Conservation (phyloP, 768 basidiomycete genomes). For the Suillus spraguei region DNA sequence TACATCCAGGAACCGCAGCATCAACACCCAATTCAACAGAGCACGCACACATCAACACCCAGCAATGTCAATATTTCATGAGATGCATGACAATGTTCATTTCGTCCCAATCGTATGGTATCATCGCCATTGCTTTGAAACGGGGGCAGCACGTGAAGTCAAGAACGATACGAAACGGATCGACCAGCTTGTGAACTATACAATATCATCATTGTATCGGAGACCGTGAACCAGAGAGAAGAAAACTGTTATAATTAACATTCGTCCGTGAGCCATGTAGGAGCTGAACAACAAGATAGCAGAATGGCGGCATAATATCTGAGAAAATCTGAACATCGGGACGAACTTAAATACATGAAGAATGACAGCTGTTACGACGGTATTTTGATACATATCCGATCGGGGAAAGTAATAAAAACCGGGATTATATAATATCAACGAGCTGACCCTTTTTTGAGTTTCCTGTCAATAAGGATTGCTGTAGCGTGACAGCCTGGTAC, state of each 20-base stretch:
- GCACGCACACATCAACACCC: background rate
- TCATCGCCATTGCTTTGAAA: background rate
- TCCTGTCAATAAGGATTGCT: background rate
- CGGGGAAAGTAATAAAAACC: background rate
- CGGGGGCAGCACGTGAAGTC: background rate
- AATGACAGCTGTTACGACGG: background rate
- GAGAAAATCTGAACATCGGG: background rate
- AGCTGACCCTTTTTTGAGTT: background rate
- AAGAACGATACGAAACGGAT: background rate
- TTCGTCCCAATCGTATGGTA: background rate
- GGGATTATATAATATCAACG: background rate
- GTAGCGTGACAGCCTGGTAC: background rate
- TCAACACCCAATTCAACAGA: constrained; percentile 2
- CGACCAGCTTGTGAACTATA: constrained; percentile 1
- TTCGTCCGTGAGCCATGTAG: background rate
- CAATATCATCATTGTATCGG: background rate
- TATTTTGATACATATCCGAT: background rate
- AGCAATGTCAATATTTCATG: background rate
- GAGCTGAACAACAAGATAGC: background rate
- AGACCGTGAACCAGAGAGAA: background rate
- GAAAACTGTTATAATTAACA: background rate
- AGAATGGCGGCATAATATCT: background rate
- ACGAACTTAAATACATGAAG: background rate
- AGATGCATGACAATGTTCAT: background rate
- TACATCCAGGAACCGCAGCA: background rate